Base-by-base conservation (phyloP, 1,284 basidiomycete genomes). In the Ustilago hordei region DNA sequence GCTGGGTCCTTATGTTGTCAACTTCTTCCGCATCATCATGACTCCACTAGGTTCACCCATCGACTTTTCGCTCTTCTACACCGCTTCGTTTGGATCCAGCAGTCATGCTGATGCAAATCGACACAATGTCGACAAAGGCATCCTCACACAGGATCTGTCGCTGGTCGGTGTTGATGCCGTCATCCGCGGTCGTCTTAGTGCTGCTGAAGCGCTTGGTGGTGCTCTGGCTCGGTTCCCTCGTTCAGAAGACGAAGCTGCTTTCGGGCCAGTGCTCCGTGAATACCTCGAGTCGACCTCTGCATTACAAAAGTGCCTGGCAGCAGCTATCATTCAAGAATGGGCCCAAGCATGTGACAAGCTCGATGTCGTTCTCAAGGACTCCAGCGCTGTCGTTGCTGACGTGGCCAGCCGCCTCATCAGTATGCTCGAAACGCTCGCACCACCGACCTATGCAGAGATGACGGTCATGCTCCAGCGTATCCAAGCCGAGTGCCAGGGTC, bases 81-180 rank as follows among this genome's bases (percentile, higher is more conserved):
- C 34, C 86, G 87, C 41, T 88, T 89, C 63, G 39, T 60, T 69
- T 17, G 62, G 68, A 36, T 58, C 59, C 34, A 61, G 56, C 55
- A 56, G 64, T 36, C 59, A 64, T 31, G 64, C 64, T 43, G 69
- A 80, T 78, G 52, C 88, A 87, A 64, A 86, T 84, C 23, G 87
- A 87, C 83, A 99, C 85, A 96, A 98, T 81, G 93, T 99, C 34
- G 97, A 99, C 88, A 98, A 95, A 88, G 93, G 93, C 67, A 95
- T 99, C 91, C 89, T 98, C 55, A 89, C 91, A 0, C 95, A 98
- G 84, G 97, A 99, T 85, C 88, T 96, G 60, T 91, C 93, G 0
- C 89, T 99, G 23, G 89, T 99, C 32, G 89, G 92, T 8, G 88
- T 90, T 15, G 95, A 98, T 81, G 88, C 91, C 1, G 91, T 95